These are phyloP conservation scores for Crithidia expoeki DNA, from an alignment of 208 protist genomes.

Conservation along the genomic window DNA sequence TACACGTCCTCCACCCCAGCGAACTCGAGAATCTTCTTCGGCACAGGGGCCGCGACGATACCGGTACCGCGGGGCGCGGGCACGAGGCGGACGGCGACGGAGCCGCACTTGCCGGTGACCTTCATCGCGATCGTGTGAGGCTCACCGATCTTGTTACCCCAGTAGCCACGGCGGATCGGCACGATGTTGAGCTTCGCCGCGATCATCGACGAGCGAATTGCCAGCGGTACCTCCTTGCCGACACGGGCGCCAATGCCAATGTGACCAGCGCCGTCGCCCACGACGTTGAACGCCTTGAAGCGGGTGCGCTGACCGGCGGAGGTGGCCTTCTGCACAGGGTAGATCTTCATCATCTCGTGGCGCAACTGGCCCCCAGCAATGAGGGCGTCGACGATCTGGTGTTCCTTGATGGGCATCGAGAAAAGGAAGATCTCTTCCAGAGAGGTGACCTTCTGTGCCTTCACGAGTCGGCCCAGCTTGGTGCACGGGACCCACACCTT, in stretches of 20 bases:
- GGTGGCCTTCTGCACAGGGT: slow-evolving; percentile 99
- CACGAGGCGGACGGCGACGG: slow-evolving; percentile 97
- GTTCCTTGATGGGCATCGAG: slow-evolving; percentile 99
- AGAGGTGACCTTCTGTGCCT: slow-evolving; percentile 96
- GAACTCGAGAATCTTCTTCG: slow-evolving; percentile 99
- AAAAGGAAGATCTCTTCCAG: slow-evolving; percentile 99
- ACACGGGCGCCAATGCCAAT: slow-evolving; percentile 99
- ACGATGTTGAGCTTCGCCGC: slow-evolving; percentile 98
- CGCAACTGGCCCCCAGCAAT: slow-evolving; percentile 83
- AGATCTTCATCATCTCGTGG: slow-evolving; percentile 98
- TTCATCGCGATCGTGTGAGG: slow-evolving; percentile 99
- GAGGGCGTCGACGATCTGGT: slow-evolving; percentile 99
- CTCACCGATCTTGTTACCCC: slow-evolving; percentile 99
- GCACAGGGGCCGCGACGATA: slow-evolving; percentile 97
- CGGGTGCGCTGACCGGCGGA: slow-evolving; percentile 99
- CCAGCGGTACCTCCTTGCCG: slow-evolving; percentile 99
- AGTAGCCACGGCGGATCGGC: slow-evolving; percentile 99
- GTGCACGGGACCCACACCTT: slow-evolving; percentile 98
- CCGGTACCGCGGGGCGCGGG: slow-evolving; percentile 99
- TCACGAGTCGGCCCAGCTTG: slow-evolving; percentile 99
- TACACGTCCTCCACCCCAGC: slow-evolving; percentile 99
- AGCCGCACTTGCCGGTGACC: slow-evolving; percentile 99
- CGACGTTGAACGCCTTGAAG: slow-evolving; percentile 99
- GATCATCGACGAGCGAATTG: slow-evolving; percentile 98
- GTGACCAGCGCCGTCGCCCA: slow-evolving; percentile 98